Conservation (phyloP, 345 rosid species). For the Moringa oleifera region DNA sequence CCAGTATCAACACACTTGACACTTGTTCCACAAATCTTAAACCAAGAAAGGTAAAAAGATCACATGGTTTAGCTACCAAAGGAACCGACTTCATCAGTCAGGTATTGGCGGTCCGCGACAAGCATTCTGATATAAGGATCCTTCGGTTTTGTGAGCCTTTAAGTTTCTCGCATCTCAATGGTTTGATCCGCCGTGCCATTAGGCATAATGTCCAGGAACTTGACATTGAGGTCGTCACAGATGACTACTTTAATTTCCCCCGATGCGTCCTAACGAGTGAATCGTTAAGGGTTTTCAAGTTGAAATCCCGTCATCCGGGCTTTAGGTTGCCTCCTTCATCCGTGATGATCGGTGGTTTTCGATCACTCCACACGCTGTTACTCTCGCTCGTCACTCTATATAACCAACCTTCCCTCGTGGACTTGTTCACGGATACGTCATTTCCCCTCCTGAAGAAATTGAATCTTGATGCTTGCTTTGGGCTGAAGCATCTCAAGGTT, state of each 20-base stretch:
- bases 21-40: neutral
- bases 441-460: constrained; percentile 58
- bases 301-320: constrained; percentile 59
- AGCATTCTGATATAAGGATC: constrained; percentile 44
- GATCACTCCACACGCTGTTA: constrained; percentile 41
- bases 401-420: constrained; percentile 44
- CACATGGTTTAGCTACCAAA: constrained; percentile 5
- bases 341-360: constrained; percentile 48
- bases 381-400: constrained; percentile 45
- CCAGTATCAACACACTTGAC: constrained; percentile 25
- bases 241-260: constrained; percentile 75
- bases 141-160: constrained; percentile 53
- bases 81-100: constrained; percentile 35
- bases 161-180: constrained; percentile 57
- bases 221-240: constrained; percentile 69
- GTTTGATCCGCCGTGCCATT: constrained; percentile 66
- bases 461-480: constrained; percentile 44
- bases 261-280: constrained; percentile 52
- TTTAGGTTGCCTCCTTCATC: constrained; percentile 66
- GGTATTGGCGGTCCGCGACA: constrained; percentile 40
- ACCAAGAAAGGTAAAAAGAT: constrained; percentile 3
- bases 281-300: constrained; percentile 39
- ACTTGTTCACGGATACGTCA: constrained; percentile 58
- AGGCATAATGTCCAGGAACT: constrained; percentile 60
- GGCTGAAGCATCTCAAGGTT: constrained; percentile 53